Evolutionary conservation across 345 rosid species (phyloP).

Genomic region (Erodium maritimum): DNA sequence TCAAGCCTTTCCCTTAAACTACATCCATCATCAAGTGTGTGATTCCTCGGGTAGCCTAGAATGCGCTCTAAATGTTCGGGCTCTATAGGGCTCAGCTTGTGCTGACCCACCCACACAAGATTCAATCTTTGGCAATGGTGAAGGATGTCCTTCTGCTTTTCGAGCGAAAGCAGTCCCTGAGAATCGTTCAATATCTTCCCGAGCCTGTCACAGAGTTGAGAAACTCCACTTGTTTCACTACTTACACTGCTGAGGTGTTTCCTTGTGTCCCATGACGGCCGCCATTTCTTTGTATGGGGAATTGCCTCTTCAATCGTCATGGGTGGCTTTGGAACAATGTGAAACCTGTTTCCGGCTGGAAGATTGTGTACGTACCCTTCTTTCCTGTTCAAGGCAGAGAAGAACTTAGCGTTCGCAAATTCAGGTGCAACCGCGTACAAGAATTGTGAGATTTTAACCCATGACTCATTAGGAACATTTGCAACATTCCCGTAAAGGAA

Average conservation of each 20-base stretch:
- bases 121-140: conserved; percentile 38
- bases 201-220: conserved; percentile 51
- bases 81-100: conserved; percentile 40
- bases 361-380: conserved; percentile 93
- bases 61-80: conserved; percentile 59
- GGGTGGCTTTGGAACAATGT: conserved; percentile 41
- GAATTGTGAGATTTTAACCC: conserved; percentile 60
- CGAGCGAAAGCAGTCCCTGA: conserved; percentile 38
- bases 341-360: conserved; percentile 44
- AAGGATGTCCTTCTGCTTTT: conserved; percentile 52
- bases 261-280: conserved; percentile 95
- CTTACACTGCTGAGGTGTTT: conserved; percentile 36
- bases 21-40: conserved; percentile 35
- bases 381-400: conserved; percentile 57
- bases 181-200: conserved; percentile 36
- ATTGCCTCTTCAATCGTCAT: conserved; percentile 55
- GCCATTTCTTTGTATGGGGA: conserved; percentile 62
- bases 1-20: conserved; percentile 39
- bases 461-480: conserved; percentile 30
- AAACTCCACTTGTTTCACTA: conserved; percentile 22
- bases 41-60: conserved; percentile 67
- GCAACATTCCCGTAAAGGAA: conserved; percentile 67
- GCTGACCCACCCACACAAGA: conserved; percentile 66
- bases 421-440: conserved; percentile 60
- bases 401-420: conserved; percentile 43